A percentile compares a stretch with the other conserved stretches of the same genome.
Conservation (phyloP, 1,284 basidiomycete species). For the Cutaneotrichosporon curvatum region DNA sequence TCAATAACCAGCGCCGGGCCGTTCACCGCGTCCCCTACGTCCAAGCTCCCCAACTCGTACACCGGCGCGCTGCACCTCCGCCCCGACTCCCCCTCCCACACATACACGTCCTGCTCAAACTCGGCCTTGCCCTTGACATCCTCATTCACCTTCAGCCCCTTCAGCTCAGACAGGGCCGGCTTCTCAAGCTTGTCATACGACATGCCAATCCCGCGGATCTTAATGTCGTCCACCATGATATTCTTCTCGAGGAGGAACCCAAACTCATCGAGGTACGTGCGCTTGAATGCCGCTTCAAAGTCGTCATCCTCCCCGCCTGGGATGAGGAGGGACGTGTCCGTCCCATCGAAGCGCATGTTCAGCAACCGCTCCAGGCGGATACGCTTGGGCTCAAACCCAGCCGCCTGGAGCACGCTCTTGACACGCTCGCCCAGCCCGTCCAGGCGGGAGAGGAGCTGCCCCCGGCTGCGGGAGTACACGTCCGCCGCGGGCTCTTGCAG, state of each 20-base stretch:
- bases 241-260: slow-evolving; percentile 80
- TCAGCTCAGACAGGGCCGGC: slow-evolving; percentile 69
- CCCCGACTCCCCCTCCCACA: slow-evolving; percentile 9
- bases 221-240: slow-evolving; percentile 85
- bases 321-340: slow-evolving; percentile 83
- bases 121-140: slow-evolving; percentile 42
- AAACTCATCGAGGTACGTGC: slow-evolving; percentile 73
- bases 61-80: slow-evolving; percentile 64
- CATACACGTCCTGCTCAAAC: slow-evolving; percentile 26
- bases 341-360: slow-evolving; percentile 80
- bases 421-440: slow-evolving; percentile 63
- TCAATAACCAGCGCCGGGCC: slow-evolving; percentile 40
- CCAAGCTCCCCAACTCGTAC: slow-evolving; percentile 60
- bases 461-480: slow-evolving; percentile 35
- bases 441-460: slow-evolving; percentile 57
- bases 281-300: slow-evolving; percentile 70
- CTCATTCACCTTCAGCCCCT: slow-evolving; percentile 15
- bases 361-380: slow-evolving; percentile 72
- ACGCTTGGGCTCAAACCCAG: slow-evolving; percentile 58
- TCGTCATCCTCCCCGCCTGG: slow-evolving; percentile 56
- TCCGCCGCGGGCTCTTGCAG: slow-evolving; percentile 50
- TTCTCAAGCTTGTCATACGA: slow-evolving; percentile 76
- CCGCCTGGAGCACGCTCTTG: slow-evolving; percentile 57
- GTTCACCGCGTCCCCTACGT: slow-evolving; percentile 60
- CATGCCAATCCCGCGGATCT: slow-evolving; percentile 72